Base-by-base conservation (phyloP, 2,329 filamentous ascomycete genomes). In the Fusarium musae region DNA sequence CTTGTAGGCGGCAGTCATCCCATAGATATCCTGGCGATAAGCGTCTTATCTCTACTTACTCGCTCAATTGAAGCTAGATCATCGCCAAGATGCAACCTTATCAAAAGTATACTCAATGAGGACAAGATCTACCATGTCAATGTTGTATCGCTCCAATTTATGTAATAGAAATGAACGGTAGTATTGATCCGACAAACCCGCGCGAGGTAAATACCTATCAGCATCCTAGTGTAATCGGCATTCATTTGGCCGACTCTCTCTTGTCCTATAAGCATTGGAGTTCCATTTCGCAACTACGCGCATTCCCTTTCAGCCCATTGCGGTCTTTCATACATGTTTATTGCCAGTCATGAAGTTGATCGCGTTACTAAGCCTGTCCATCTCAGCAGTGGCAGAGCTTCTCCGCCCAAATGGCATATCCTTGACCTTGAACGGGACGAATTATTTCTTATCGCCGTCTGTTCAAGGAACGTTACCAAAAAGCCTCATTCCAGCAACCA, bases 241-340 rank as follows among this genome's bases (percentile, higher is more conserved):
- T 9, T 9, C 6, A 16, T 28, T 52, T 26, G 8, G 0, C n/a
- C n/a, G n/a, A 40, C 34, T 6, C 7, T 37, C 6, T 28, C 16
- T 37, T 28, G 10, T 28, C 23, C 34, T 54, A 28, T 54, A 40
- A 40, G 34, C 16, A 28, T 7, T 9, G 0, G 8, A 9, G 2
- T n/a, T 30, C 19, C 50, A 12, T 28, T 28, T n/a, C 2, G 9
- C 5, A 40, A 28, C 13, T 10, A 13, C 3, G 2, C 19, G 9
- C 0, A 3, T 40, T 28, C 10, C 2, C 1, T 13, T 9, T 1
- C 10, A 28, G 3, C 5, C 2, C 7, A 9, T 11, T 12, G 13
- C 13, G 5, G 19, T 16, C 11, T 9, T 26, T n/a, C 2, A 9
- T 3, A 21, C 2, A 13, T n/a, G 4, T 12, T 30, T 13, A 2